Evolutionary conservation across 352 stramenopile genomes (phyloP).

Genomic region (Elongisporangium prolatum): DNA sequence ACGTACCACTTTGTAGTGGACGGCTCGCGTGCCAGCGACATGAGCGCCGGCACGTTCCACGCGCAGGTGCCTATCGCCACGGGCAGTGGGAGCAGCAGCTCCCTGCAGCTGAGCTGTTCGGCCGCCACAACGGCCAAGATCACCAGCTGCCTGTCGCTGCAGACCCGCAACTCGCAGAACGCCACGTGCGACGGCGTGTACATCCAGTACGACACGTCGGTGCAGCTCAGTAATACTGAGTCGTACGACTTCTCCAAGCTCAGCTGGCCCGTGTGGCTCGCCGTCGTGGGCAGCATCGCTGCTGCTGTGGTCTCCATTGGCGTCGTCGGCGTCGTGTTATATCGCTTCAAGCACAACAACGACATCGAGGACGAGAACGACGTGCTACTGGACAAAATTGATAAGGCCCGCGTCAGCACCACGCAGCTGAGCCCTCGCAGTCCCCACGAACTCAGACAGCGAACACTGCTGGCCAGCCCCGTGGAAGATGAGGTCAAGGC

Average conservation of each 20-base stretch:
- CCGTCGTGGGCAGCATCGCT: constrained; percentile 56
- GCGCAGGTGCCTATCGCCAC: constrained; percentile 35
- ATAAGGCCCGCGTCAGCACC: constrained; percentile 4
- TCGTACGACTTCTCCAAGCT: constrained; percentile 58
- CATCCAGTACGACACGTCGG: constrained; percentile 52
- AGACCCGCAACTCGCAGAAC: constrained; percentile 50
- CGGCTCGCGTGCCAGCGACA: constrained; percentile 54
- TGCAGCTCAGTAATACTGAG: constrained; percentile 49
- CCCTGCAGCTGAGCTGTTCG: constrained; percentile 16
- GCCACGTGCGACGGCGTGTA: constrained; percentile 62
- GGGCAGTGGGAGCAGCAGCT: constrained; percentile 1
- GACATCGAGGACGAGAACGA: constrained; percentile 21
- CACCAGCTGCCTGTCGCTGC: constrained; percentile 54
- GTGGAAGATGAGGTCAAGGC: neutral
- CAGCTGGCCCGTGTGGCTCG: constrained; percentile 37
- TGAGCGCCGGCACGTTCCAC: constrained; percentile 62
- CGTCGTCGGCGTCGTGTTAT: constrained; percentile 42
- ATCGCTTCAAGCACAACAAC: constrained; percentile 31
- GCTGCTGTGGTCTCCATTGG: constrained; percentile 40
- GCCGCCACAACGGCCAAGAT: constrained; percentile 37
- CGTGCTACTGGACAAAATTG: constrained; percentile 29
- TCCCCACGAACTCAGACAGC: neutral
- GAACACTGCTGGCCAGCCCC: neutral
- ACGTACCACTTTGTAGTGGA: constrained; percentile 76
- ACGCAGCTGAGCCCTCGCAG: constrained; percentile 1